phyloP scores from a whole-genome alignment of 768 basidiomycete genomes.

The Fistulinella prunicolor region DNA sequence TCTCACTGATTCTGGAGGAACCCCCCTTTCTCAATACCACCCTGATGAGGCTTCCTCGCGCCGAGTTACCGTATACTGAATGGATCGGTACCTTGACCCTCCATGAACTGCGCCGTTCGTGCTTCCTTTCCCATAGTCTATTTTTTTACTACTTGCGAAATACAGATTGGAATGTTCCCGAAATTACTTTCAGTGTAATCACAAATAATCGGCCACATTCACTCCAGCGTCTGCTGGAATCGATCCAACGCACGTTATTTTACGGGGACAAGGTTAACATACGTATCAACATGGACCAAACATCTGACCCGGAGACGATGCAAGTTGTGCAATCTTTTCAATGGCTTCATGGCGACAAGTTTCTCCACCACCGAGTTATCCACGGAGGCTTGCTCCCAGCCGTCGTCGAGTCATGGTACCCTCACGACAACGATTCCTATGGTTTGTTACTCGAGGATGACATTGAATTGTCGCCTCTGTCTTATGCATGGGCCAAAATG shows the following conservation, averaged over 20 bases:
- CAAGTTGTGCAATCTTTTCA: conserved; percentile 44
- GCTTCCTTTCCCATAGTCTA: conserved; percentile 10
- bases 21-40: conserved; percentile 28
- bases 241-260: conserved; percentile 55
- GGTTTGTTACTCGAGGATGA: conserved; percentile 85
- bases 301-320: conserved; percentile 61
- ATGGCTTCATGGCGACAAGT: conserved; percentile 62
- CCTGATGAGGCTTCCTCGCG: conserved; percentile 43
- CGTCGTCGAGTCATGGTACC: conserved; percentile 90
- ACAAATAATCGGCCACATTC: conserved; percentile 76
- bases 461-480: conserved; percentile 78
- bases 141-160: conserved; percentile 6
- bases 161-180: conserved; percentile 72
- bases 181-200: conserved; percentile 68
- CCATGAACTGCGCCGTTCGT: conserved; percentile 39
- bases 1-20: conserved; percentile 19
- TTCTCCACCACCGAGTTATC: conserved; percentile 70
- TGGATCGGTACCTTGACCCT: conserved; percentile 65
- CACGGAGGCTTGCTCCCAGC: conserved; percentile 79
- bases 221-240: conserved; percentile 61
- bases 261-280: conserved; percentile 68
- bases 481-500: conserved; percentile 86
- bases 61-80: conserved; percentile 48
- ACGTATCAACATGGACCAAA: conserved; percentile 74
- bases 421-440: conserved; percentile 66